Conservation (phyloP, 495 filamentous ascomycete species). For the Hypoxylon intermedium region DNA sequence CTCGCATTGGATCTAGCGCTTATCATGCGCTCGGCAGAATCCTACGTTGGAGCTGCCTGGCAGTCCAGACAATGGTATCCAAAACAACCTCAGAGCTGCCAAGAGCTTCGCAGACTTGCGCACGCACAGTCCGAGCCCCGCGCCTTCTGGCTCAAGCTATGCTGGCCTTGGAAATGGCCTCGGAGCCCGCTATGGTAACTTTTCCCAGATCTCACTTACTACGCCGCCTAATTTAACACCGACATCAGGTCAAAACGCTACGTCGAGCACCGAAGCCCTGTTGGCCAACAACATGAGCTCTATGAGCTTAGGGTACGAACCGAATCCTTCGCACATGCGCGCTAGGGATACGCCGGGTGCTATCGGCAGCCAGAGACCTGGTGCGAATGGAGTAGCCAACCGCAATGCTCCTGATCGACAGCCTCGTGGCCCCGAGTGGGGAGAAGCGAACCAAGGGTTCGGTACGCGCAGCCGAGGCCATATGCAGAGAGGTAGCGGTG, state of each 20-base stretch:
- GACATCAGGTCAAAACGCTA: constrained; percentile 67
- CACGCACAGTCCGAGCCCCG: constrained; percentile 93
- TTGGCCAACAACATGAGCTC: constrained; percentile 60
- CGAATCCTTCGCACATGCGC: constrained; percentile 50
- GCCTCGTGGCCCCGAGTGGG: constrained; percentile 84
- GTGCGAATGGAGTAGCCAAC: constrained; percentile 66
- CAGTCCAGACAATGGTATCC: constrained; percentile 68
- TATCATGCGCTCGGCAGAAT: constrained; percentile 77
- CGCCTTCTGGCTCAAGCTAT: constrained; percentile 86
- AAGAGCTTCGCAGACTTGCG: constrained; percentile 97
- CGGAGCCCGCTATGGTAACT: constrained; percentile 59
- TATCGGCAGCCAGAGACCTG: constrained; percentile 86
- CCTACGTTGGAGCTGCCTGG: constrained; percentile 84
- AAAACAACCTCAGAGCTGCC: constrained; percentile 85
- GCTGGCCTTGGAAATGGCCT: constrained; percentile 58
- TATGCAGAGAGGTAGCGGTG: constrained; percentile 78
- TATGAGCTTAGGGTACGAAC: constrained; percentile 70
- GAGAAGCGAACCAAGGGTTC: constrained; percentile 69
- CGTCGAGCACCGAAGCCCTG: constrained; percentile 62
- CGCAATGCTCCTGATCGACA: constrained; percentile 80
- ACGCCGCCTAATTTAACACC: constrained; percentile 80
- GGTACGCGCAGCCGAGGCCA: constrained; percentile 73
- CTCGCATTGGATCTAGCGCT: constrained; percentile 70
- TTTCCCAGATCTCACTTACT: constrained; percentile 62
- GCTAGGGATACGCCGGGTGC: constrained; percentile 65